phyloP scores from a whole-genome alignment of 2,329 filamentous ascomycete species.

The Chlorencoelia australis region DNA sequence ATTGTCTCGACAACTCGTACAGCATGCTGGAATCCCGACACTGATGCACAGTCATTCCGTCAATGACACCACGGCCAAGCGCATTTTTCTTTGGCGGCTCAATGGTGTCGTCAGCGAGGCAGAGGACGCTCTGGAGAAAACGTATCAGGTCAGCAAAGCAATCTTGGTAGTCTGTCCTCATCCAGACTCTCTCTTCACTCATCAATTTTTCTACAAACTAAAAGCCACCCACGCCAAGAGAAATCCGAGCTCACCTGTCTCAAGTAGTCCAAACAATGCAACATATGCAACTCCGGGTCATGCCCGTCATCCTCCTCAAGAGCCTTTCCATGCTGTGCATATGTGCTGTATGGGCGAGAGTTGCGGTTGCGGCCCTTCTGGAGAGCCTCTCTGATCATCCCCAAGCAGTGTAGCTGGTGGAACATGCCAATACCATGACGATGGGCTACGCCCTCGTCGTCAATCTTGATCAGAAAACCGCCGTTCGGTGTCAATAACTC shows the following conservation, averaged over 20 bases:
- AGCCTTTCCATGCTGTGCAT: slow-evolving; percentile 2
- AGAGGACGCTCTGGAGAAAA: slow-evolving; percentile 1
- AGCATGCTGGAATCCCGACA: slow-evolving; percentile 1
- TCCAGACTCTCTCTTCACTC: background rate
- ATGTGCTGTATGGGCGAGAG: too few relatives aligned
- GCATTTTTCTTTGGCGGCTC: slow-evolving; percentile 2
- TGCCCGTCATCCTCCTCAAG: background rate
- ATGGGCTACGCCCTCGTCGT: background rate
- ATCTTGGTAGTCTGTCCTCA: background rate
- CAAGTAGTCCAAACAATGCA: slow-evolving; percentile 9
- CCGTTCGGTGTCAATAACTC: background rate
- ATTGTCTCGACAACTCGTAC: slow-evolving; percentile 2
- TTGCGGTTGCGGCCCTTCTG: too few relatives aligned
- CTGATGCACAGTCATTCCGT: slow-evolving; percentile 3
- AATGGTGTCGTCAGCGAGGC: slow-evolving; percentile 3
- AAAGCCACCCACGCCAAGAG: background rate
- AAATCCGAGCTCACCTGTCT: slow-evolving; percentile 5
- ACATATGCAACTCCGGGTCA: background rate
- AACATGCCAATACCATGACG: slow-evolving; percentile 4
- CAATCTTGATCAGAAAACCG: background rate
- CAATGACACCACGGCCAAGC: slow-evolving; percentile 1
- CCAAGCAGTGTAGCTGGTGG: slow-evolving; percentile 4
- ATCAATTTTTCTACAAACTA: background rate
- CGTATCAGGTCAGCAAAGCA: too few relatives aligned
- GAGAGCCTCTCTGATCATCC: slow-evolving; percentile 2